Conservation (phyloP, 495 filamentous ascomycete species). For the Pyrenopolyporus hunteri region DNA sequence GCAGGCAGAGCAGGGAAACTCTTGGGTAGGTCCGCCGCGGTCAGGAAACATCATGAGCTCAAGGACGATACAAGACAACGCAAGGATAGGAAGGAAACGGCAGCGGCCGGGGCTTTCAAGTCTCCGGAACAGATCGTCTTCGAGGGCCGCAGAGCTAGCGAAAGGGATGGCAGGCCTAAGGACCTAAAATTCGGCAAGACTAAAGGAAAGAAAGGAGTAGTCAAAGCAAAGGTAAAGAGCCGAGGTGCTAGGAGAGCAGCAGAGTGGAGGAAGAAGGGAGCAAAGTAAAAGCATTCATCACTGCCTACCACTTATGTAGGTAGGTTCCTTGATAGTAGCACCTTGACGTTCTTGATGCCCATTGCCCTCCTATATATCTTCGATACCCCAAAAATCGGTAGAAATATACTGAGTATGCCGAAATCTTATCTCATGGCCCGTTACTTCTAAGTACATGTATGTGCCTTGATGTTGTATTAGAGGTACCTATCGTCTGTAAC, state of each 20-base stretch:
- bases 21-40: slow-evolving; percentile 79
- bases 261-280: slow-evolving; percentile 64
- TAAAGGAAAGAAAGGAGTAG: slow-evolving; percentile 61
- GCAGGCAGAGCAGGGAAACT: slow-evolving; percentile 81
- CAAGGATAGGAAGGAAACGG: slow-evolving; percentile 33
- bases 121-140: slow-evolving; percentile 77
- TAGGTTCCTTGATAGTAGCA: no score
- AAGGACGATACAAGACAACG: slow-evolving; percentile 49
- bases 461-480: neutral
- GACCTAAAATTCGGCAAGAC: slow-evolving; percentile 66
- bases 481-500: neutral
- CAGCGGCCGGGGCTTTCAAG: slow-evolving; percentile 51
- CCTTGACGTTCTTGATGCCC: neutral
- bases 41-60: slow-evolving; percentile 54
- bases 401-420: neutral
- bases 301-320: neutral
- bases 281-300: slow-evolving; percentile 19
- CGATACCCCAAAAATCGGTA: slow-evolving; percentile 7
- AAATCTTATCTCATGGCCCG: neutral
- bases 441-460: neutral
- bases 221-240: slow-evolving; percentile 55
- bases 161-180: slow-evolving; percentile 63
- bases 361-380: neutral
- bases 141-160: slow-evolving; percentile 84
- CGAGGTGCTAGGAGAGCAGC: slow-evolving; percentile 64